A percentile compares a stretch with the other conserved stretches of the same genome.
Conservation (phyloP, 2,329 filamentous ascomycete species). For the Aspergillus sp. region DNA sequence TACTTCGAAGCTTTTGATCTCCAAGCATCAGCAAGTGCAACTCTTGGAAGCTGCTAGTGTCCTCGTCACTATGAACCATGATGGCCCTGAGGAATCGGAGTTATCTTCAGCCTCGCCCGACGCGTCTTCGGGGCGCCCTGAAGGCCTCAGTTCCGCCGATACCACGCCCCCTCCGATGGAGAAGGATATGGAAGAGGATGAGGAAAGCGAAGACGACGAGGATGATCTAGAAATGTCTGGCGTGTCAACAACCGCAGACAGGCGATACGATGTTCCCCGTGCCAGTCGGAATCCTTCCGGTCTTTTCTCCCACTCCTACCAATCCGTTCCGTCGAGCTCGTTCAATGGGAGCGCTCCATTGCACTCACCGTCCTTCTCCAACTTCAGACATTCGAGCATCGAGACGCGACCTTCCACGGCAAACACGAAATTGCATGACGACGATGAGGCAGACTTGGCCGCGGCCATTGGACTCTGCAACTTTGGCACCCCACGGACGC, state of each 20-base stretch:
- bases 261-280: conserved; percentile 49
- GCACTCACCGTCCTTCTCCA: conserved; percentile 40
- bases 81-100: conserved; percentile 65
- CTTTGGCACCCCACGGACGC: conserved; percentile 70
- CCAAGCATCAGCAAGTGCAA: conserved; percentile 98
- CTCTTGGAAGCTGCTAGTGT: conserved; percentile 96
- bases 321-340: conserved; percentile 58
- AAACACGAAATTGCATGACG: conserved; percentile 64
- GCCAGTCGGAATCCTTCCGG: conserved; percentile 25
- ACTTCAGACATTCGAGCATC: conserved; percentile 68
- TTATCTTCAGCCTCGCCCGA: conserved; percentile 74
- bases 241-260: conserved; percentile 45
- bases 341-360: conserved; percentile 49
- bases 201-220: conserved; percentile 45
- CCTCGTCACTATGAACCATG: conserved; percentile 77
- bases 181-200: conserved; percentile 43
- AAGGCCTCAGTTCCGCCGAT: conserved; percentile 75
- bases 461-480: conserved; percentile 86
- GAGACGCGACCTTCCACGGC: conserved; percentile 73
- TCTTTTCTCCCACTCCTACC: conserved; percentile 68
- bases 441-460: conserved; percentile 80
- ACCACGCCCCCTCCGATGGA: conserved; percentile 82
- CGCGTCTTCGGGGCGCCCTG: conserved; percentile 69
- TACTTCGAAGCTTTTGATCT: conserved; percentile 96
- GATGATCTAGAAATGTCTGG: conserved; percentile 38